Base-by-base conservation (phyloP, 345 rosid species). In the Euphorbia peplus region DNA sequence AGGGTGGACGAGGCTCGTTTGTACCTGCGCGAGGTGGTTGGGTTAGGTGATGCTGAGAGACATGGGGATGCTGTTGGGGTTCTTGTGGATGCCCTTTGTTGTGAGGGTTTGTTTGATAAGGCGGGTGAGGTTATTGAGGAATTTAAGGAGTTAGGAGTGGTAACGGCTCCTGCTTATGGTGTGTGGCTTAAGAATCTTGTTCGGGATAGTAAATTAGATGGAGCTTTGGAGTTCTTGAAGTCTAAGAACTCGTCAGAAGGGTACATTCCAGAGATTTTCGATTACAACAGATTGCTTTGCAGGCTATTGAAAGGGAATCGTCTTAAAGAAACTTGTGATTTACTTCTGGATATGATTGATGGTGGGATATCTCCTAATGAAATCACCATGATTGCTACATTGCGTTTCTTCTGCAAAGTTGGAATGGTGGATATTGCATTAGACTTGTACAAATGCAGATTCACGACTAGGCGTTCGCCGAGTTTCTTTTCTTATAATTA, bases 321-420 rank as follows among this genome's bases (percentile, higher is more conserved):
- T 41, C 83, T 90, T 0, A 64, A 51, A 74, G 86, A 91, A 53
- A 93, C 71, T 18, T 83, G 73, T 72, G 90, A 91, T 79, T 52
- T 95, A 74, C 67, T 95, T 54, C 72, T 76, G 51, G 95, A 91
- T 70, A 95, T 90, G 97, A 83, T 78, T 69, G 85, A 83, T 39
- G 69, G 62, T 59, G 75, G 75, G 44, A 73, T 91, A 71, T 71
- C 68, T 10, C 90, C 96, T 60, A 84, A 88, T 68, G 73, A 63
- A 77, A 64, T 72, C 41, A 88, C 96, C 0, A 80, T 89, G 83
- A 84, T 83, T 70, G 84, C 87, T 54, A 81, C 85, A 32, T 77
- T 95, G 41, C 87, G 95, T 75, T 95, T 87, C 81, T 85, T 91
- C 71, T 87, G 96, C 72, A 95, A 95, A 75, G 88, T 86, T 4